Base-by-base conservation (phyloP, 768 basidiomycete species). In the Kwoniella mangroviensis region DNA sequence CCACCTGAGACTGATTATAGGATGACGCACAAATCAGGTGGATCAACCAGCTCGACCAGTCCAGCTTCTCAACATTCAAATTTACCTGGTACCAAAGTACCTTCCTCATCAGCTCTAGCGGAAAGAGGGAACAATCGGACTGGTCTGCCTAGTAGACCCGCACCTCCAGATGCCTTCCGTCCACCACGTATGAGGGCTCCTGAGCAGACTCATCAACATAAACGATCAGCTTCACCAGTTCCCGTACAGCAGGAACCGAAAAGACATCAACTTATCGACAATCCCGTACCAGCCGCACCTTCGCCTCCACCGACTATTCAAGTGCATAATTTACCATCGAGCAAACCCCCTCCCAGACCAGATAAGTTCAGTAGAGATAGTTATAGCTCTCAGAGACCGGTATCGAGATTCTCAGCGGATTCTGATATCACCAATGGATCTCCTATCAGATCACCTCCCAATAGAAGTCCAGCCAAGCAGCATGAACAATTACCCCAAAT, bases 11-110 rank as follows among this genome's bases (percentile, higher is more conserved):
- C 87, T 67, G 85, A 86, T 67, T 86, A 87, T 63, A 85, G 85
- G 69, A 83, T 84, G 3, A 87, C 90, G 10, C 86, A 86, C 24
- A 81, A 84, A 34, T 79, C 87, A 89, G 43, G 86, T 88, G 11
- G 89, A 89, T n/a, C 87, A 84, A 61, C 79, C 84, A 17, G 85
- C 85, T 67, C 85, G 84, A 55, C 45, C 15, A 74, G 73, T 60
- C 71, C 74, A 28, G 71, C 65, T 15, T 70, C 74, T 13, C 42
- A 58, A n/a, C 53, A 58, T 51, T 52, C 67, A 17, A 24, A 59
- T 15, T 55, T 75, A 53, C 74, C 70, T 13, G 0, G 26, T 9
- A 58, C 63, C 9, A 74, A 70, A 58, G 65, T 73, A 6, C 79
- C 76, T 13, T 71, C 74, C 6, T 75, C 76, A 0, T 56, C 64